These are phyloP conservation scores for Basipetospora sp. DNA, from an alignment of 2,329 filamentous ascomycete species.

Conservation along the genomic window DNA sequence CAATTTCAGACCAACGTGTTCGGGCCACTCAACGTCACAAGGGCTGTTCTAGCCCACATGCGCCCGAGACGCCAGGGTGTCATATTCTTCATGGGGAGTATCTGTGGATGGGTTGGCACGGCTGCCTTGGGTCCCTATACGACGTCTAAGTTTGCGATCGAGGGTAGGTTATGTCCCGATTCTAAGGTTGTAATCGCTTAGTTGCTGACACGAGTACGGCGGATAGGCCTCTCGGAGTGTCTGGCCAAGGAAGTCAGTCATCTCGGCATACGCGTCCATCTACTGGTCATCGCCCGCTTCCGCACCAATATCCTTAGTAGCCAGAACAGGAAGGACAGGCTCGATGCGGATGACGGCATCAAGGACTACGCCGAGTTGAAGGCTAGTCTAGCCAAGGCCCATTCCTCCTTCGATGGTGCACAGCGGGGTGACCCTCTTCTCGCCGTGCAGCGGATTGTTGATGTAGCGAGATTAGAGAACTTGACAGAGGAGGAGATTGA, in stretches of 20 bases:
- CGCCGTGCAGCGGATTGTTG: neutral
- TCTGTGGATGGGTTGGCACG: constrained; percentile 19
- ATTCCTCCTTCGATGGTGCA: neutral
- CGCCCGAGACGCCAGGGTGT: constrained; percentile 17
- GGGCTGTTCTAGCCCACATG: constrained; percentile 19
- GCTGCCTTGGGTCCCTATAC: constrained; percentile 18
- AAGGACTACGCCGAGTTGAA: constrained; percentile 19
- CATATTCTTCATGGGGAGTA: constrained; percentile 21
- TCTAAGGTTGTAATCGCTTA: neutral
- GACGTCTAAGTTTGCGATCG: constrained; percentile 18
- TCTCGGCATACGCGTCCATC: constrained; percentile 16
- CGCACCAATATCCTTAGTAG: constrained; percentile 24
- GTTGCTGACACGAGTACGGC: too few relatives aligned
- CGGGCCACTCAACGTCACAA: constrained; percentile 22
- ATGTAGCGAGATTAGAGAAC: too few relatives aligned
- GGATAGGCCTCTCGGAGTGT: constrained; percentile 13
- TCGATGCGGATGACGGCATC: constrained; percentile 13
- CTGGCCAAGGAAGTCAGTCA: constrained; percentile 14
- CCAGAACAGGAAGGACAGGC: constrained; percentile 10
- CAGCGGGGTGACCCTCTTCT: constrained; percentile 3
- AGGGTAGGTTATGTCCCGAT: constrained; percentile 12
- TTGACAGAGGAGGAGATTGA: neutral
- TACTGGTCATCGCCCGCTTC: constrained; percentile 28
- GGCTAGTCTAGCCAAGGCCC: constrained; percentile 10
- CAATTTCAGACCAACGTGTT: constrained; percentile 23